Conservation (phyloP, 1,284 basidiomycete genomes). For the Schizophyllum commune region DNA sequence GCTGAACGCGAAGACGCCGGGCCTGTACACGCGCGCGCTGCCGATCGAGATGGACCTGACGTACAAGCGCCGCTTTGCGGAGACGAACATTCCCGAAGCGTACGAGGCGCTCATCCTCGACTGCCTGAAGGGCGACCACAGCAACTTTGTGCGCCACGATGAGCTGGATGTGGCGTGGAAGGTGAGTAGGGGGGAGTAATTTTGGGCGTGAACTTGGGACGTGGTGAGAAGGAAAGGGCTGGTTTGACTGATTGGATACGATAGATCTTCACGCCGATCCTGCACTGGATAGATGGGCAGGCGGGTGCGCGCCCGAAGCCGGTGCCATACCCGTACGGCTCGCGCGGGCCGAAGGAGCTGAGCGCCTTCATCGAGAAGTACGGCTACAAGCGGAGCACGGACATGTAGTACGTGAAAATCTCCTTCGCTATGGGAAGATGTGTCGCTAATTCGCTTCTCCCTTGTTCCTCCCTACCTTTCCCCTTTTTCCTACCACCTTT, state of each 20-base stretch:
- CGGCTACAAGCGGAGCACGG: constrained; percentile 67
- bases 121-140: constrained; percentile 82
- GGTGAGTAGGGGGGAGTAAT: constrained; percentile 32
- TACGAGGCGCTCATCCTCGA: constrained; percentile 91
- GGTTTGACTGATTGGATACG: neutral
- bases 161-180: constrained; percentile 96
- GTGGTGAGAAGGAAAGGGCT: neutral
- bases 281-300: constrained; percentile 89
- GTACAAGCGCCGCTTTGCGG: constrained; percentile 89
- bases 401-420: constrained; percentile 60
- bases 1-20: constrained; percentile 90
- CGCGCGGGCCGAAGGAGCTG: constrained; percentile 83
- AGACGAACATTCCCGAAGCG: constrained; percentile 86
- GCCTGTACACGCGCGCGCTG: constrained; percentile 81
- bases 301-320: constrained; percentile 60
- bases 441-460: neutral
- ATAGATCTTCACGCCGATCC: constrained; percentile 89
- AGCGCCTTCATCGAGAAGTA: constrained; percentile 70
- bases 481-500: no score
- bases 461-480: no score
- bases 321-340: constrained; percentile 81
- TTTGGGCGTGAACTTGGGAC: neutral
- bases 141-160: constrained; percentile 92
- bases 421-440: neutral
- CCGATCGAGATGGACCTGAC: constrained; percentile 96